These are phyloP conservation scores for Narthecium ossifragum DNA, from an alignment of 106 monocot species.

Conservation along the genomic window DNA sequence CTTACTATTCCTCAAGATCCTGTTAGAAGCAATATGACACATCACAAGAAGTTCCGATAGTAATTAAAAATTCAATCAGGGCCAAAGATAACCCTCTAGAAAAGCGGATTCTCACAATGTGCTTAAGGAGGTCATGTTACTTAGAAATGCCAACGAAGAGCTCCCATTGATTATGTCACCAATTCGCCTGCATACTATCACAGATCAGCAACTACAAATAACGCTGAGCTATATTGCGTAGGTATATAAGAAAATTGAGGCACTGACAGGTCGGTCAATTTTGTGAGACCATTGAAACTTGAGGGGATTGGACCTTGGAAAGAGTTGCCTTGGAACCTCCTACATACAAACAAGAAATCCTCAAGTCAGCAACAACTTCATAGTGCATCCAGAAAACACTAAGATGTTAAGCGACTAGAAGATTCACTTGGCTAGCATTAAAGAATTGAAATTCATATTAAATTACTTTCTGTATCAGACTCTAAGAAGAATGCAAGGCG, in stretches of 20 bases:
- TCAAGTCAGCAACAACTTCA: not conserved
- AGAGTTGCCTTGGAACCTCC: slow-evolving; percentile 74
- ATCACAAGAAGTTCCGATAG: too few relatives aligned
- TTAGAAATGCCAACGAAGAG: slow-evolving; percentile 64
- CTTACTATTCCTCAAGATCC: slow-evolving; percentile 63
- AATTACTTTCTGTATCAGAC: too few relatives aligned
- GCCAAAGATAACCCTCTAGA: too few relatives aligned
- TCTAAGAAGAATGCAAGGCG: too few relatives aligned
- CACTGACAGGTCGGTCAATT: slow-evolving; percentile 32
- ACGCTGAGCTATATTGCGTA: not conserved
- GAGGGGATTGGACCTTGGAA: slow-evolving; percentile 72
- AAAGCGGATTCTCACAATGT: slow-evolving; percentile 52
- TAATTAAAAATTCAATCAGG: too few relatives aligned
- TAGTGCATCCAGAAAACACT: not conserved
- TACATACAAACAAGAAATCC: slow-evolving; percentile 1
- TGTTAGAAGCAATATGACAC: slow-evolving; percentile 14
- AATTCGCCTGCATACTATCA: slow-evolving; percentile 52
- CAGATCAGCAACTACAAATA: not conserved
- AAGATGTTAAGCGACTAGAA: too few relatives aligned
- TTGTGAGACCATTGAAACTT: slow-evolving; percentile 36
- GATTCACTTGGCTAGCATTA: not conserved
- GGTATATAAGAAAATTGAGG: not conserved
- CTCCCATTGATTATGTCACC: slow-evolving; percentile 64
- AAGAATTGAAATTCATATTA: too few relatives aligned
- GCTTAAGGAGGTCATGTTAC: slow-evolving; percentile 56